Evolutionary conservation across 1,284 basidiomycete species (phyloP), one percentile per base, ranked within the genome.

Genomic region (Laetiporus sulphureus): DNA sequence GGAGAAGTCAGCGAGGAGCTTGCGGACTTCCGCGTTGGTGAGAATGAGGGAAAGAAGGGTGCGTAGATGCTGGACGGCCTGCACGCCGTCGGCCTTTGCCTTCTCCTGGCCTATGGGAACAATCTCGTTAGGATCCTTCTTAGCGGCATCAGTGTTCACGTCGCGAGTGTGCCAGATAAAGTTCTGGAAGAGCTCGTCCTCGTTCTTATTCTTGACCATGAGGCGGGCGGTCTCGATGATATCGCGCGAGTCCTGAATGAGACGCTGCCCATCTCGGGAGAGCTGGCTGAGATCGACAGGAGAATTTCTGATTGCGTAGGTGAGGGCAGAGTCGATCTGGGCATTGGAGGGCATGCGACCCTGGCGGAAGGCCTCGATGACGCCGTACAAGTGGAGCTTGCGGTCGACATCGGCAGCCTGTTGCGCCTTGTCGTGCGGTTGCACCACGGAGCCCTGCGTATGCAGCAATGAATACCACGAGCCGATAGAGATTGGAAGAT

Each of bases 11-110:
- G 79, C 77, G 38, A 92, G 64, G 32, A 95, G 81, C 64, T 96
- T 96, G 57, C 92, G 85, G 29, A 90, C 84, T 66, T 96, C 93
- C 0, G 84, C 83, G 68, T 95, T 96, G 58, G 92, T 94, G 49
- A 91, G 70, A 54, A 96, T 73, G 52, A 96, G 83, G 16, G 75
- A 77, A 43, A 88, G 66, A 37, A 96, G 74, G 0, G 90, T 91
- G 49, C 90, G 84, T n/a, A 96, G 73, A 62, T 96, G 88, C 43
- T 75, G 73, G 34, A 84, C 76, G 13, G 90, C 91, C 45, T 60
- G 61, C 44, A 81, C 66, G 37, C 72, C 71, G 41, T 93, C 87
- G 19, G 66, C 56, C 45, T 73, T 68, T 6, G 68, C 67, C 54
- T 83, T 83, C 1, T 73, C 67, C 45, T 72, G 69, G 50, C 75